phyloP scores from a whole-genome alignment of 2,329 filamentous ascomycete species.

The Colletotrichum limetticola region DNA sequence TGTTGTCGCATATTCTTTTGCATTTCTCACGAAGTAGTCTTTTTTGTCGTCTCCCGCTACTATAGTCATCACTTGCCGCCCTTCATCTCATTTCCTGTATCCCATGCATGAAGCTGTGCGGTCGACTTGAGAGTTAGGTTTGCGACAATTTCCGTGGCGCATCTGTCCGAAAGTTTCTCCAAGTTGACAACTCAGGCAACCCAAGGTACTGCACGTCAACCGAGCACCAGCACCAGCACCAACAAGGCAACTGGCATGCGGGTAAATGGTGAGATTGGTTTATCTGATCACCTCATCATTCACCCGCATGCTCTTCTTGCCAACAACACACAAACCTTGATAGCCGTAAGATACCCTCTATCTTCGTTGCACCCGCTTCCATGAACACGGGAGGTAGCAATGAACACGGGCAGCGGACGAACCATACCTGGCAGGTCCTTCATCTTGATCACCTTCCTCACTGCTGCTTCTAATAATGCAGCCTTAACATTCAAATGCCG shows the following conservation, averaged over 20 bases:
- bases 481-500: background rate
- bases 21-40: background rate
- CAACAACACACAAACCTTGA: background rate
- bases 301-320: background rate
- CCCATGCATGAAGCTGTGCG: background rate
- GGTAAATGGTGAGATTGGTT: background rate
- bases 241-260: background rate
- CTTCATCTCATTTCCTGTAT: background rate
- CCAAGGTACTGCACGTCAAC: background rate
- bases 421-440: background rate
- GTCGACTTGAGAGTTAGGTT: background rate
- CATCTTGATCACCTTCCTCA: background rate
- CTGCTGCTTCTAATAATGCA: background rate
- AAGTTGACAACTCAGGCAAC: background rate
- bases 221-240: background rate
- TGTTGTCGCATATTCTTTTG: constrained; percentile 20
- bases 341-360: background rate
- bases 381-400: background rate
- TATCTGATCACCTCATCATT: background rate
- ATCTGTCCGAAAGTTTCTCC: background rate
- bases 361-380: background rate
- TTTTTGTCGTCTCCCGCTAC: background rate
- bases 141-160: background rate
- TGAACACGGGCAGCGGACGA: background rate
- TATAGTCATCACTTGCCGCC: background rate